Evolutionary conservation across 805 yeast genomes (phyloP).

Genomic region (Saturnispora sanitii): DNA sequence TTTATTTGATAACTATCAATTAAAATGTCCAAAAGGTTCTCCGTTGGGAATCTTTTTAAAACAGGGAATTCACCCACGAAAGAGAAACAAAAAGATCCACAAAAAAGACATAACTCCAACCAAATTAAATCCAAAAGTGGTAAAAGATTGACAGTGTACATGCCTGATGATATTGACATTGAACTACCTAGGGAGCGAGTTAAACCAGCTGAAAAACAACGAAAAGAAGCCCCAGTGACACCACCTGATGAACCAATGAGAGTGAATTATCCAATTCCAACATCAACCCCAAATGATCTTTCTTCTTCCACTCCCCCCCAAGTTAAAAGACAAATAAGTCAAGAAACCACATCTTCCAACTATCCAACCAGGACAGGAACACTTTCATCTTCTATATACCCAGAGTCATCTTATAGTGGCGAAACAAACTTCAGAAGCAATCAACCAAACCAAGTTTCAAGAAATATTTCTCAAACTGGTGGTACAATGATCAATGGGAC

Average conservation of each 20-base stretch:
- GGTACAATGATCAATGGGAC: conserved; percentile 1
- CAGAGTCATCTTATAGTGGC: background rate
- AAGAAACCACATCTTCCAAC: conserved; percentile 8
- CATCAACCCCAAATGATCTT: background rate
- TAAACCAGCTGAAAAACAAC: too few relatives aligned
- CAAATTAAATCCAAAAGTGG: conserved; percentile 2
- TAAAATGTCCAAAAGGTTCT: conserved; percentile 9
- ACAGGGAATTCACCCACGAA: background rate
- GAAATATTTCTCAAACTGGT: background rate
- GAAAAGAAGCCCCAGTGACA: background rate
- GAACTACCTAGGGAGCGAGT: too few relatives aligned
- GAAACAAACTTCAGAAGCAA: too few relatives aligned
- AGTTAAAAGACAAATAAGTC: conserved; percentile 1
- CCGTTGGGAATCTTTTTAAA: conserved; percentile 11
- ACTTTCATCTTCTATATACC: conserved; percentile 3
- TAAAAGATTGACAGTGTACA: conserved; percentile 7
- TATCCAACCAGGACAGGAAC: conserved; percentile 6
- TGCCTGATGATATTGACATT: conserved; percentile 5
- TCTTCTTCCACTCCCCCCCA: background rate
- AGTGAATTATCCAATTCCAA: background rate
- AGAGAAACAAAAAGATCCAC: background rate
- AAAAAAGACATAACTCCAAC: conserved; percentile 1
- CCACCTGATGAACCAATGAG: background rate
- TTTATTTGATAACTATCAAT: background rate
- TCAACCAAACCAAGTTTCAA: conserved; percentile 4